Conservation (phyloP, 441 rosid species). For the Isatis lusitanica region DNA sequence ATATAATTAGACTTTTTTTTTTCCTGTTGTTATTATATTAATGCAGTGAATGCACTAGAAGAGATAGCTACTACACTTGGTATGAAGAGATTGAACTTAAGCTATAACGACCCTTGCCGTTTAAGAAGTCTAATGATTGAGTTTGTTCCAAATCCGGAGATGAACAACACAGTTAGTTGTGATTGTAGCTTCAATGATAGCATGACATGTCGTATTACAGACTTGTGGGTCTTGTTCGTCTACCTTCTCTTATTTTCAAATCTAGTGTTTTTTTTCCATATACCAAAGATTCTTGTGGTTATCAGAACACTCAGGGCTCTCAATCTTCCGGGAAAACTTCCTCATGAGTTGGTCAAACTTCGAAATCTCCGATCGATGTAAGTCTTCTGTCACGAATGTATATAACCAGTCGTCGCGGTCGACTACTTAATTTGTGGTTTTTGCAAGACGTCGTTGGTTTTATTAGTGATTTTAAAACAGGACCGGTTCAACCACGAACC, state of each 20-base stretch:
- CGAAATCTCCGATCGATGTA: conserved; percentile 1
- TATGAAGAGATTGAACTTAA: neutral
- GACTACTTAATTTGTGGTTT: too few species aligned
- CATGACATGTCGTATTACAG: conserved; percentile 19
- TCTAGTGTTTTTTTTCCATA: neutral
- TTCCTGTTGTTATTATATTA: neutral
- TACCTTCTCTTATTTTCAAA: neutral
- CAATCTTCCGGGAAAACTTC: conserved; percentile 25
- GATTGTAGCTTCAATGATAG: neutral
- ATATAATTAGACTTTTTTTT: neutral
- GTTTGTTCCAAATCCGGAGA: neutral
- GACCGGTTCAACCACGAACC: too few species aligned
- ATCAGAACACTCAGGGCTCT: conserved; percentile 1
- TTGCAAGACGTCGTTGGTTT: too few species aligned
- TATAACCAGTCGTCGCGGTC: too few species aligned
- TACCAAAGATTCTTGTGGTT: neutral
- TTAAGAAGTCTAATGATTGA: neutral
- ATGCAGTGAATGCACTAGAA: conserved; percentile 14
- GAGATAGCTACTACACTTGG: conserved; percentile 29
- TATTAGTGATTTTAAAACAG: too few species aligned
- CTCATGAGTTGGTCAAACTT: conserved; percentile 19
- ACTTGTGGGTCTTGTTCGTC: conserved; percentile 3
- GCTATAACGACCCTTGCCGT: conserved; percentile 9
- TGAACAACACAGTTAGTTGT: neutral
- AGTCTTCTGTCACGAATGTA: too few species aligned